These are phyloP conservation scores for Verticillium albo-atrum DNA, from an alignment of 2,329 filamentous ascomycete genomes.

Conservation along the genomic window DNA sequence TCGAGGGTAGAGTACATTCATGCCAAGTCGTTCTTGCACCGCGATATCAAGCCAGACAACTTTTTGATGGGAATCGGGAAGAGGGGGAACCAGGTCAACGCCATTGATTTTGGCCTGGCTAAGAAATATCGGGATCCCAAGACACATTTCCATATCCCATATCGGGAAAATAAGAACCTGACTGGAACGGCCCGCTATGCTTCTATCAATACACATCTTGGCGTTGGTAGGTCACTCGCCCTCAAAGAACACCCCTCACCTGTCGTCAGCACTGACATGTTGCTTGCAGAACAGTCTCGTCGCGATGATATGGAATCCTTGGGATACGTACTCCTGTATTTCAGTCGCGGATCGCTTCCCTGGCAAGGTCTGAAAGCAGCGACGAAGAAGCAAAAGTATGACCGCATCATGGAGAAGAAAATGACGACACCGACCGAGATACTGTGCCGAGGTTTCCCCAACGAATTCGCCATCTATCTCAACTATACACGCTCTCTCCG, in stretches of 20 bases:
- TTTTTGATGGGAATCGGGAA: conserved; percentile 99
- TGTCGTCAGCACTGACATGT: conserved; percentile 18
- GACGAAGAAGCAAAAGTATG: conserved; percentile 99
- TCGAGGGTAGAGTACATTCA: conserved; percentile 99
- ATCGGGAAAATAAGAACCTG: conserved; percentile 99
- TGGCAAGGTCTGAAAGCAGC: conserved; percentile 99
- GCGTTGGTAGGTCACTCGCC: conserved; percentile 59
- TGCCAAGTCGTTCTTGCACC: conserved; percentile 98
- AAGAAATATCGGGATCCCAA: conserved; percentile 99
- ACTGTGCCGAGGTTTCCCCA: conserved; percentile 97
- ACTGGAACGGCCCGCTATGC: conserved; percentile 98
- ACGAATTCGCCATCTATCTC: conserved; percentile 98
- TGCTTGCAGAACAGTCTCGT: conserved; percentile 77
- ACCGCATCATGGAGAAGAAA: conserved; percentile 99
- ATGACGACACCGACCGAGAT: conserved; percentile 99
- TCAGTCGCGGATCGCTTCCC: conserved; percentile 96
- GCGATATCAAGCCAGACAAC: conserved; percentile 99
- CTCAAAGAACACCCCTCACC: too few species aligned
- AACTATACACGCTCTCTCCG: conserved; percentile 98
- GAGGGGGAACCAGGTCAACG: conserved; percentile 98
- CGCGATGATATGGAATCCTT: conserved; percentile 99
- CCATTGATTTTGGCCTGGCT: conserved; percentile 97
- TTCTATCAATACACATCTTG: conserved; percentile 97
- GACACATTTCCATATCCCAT: conserved; percentile 99
- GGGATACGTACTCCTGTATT: conserved; percentile 99